These are phyloP conservation scores for Phaffomyces antillensis DNA, from an alignment of 805 yeast species.

Conservation along the genomic window DNA sequence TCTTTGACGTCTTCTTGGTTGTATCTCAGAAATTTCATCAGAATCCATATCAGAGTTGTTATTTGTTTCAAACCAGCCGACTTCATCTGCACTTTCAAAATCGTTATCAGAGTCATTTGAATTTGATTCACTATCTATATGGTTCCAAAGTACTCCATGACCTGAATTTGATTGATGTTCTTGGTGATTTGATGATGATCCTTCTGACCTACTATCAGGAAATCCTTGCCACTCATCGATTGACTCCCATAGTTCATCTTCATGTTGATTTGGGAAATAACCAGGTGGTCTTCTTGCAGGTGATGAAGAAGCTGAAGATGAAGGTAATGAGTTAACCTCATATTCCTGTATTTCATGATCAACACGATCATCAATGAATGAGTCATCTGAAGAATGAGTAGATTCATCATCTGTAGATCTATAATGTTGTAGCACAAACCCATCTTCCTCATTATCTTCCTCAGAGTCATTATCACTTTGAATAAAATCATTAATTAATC, in stretches of 20 bases:
- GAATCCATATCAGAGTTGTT: not conserved
- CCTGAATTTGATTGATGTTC: not conserved
- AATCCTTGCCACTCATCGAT: slow-evolving; percentile 10
- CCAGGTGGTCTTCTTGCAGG: slow-evolving; percentile 9
- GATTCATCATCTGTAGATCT: not conserved
- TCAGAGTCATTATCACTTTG: too few species aligned
- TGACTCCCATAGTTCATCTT: slow-evolving; percentile 2
- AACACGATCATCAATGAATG: slow-evolving; percentile 15
- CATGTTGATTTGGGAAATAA: slow-evolving; percentile 2
- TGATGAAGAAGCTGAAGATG: slow-evolving; percentile 10
- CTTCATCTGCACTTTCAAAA: too few species aligned
- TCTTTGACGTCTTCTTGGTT: not conserved
- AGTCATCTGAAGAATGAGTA: slow-evolving; percentile 7
- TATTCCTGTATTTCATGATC: slow-evolving; percentile 4
- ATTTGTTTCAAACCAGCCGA: too few species aligned
- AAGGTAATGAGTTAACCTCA: not conserved
- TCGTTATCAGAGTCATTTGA: too few species aligned
- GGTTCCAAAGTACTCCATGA: too few species aligned
- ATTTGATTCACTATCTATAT: too few species aligned
- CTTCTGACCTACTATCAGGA: not conserved
- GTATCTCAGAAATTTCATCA: not conserved
- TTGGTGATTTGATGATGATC: too few species aligned
- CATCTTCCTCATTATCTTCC: too few species aligned
- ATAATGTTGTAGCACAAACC: not conserved
- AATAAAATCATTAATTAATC: slow-evolving; percentile 29